Conservation (phyloP, 345 rosid genomes). For the Lepidium didymum region DNA sequence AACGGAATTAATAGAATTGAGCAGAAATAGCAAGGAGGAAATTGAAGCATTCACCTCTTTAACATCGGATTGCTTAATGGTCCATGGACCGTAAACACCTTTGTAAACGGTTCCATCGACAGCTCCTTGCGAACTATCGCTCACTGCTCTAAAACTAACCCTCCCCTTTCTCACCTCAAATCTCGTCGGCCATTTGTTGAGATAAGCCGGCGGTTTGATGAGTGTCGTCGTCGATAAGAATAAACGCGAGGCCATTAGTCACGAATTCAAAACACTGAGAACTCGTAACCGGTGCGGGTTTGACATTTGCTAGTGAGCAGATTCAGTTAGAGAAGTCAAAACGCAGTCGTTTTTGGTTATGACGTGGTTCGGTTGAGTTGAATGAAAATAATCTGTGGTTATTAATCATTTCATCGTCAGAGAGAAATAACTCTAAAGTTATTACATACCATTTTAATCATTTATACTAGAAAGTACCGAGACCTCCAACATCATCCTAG, state of each 20-base stretch:
- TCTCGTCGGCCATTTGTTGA: constrained; percentile 6
- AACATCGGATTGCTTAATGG: constrained; percentile 68
- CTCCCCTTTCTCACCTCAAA: background rate
- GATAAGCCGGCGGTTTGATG: constrained; percentile 2
- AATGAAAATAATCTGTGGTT: background rate
- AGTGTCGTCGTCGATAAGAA: constrained; percentile 25
- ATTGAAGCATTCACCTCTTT: constrained; percentile 47
- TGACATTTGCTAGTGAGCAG: background rate
- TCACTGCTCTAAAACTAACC: constrained; percentile 35
- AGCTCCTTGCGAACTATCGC: constrained; percentile 47
- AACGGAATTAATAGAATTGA: background rate
- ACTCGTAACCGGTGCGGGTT: background rate
- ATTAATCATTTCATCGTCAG: background rate
- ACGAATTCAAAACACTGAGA: background rate
- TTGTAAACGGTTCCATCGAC: constrained; percentile 48
- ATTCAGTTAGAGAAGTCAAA: background rate
- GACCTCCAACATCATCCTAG: too few species aligned
- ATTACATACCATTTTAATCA: too few species aligned
- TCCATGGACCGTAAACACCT: constrained; percentile 86
- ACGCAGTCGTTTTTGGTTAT: background rate
- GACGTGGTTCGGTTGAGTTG: background rate
- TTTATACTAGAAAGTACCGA: too few species aligned
- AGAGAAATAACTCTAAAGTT: too few species aligned
- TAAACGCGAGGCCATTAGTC: constrained; percentile 37
- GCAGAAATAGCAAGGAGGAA: background rate